These are phyloP conservation scores for Leishmania tarentolae DNA, from an alignment of 208 protist genomes.

Conservation along the genomic window DNA sequence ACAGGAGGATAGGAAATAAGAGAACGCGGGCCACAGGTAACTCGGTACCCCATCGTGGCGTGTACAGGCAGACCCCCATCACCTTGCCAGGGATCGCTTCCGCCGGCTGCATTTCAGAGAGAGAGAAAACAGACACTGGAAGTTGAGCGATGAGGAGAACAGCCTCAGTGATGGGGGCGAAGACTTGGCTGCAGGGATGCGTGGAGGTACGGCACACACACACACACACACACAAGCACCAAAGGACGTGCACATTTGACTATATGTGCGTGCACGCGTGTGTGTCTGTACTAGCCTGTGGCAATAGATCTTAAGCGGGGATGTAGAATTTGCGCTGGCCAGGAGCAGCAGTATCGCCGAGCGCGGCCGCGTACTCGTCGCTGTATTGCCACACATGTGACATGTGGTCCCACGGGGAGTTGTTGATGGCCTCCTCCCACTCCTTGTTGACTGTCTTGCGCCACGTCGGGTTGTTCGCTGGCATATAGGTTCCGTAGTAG, in stretches of 20 bases:
- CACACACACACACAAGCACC: neutral
- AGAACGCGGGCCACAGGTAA: neutral
- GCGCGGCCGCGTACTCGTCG: conserved; percentile 70
- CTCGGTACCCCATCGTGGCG: neutral
- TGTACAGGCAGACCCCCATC: neutral
- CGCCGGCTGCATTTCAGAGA: neutral
- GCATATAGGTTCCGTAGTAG: conserved; percentile 78
- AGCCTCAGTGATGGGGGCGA: neutral
- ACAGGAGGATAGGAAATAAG: neutral
- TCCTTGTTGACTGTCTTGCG: conserved; percentile 91
- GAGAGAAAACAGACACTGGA: too few species aligned
- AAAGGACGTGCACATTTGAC: neutral
- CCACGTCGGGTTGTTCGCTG: conserved; percentile 89
- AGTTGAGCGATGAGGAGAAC: neutral
- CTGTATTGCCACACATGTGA: conserved; percentile 91
- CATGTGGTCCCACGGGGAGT: conserved; percentile 90
- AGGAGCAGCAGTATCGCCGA: conserved; percentile 63
- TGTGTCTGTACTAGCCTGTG: neutral
- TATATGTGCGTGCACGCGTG: neutral
- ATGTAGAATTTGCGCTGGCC: conserved; percentile 82
- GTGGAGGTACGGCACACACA: neutral
- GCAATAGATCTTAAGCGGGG: conserved; percentile 21
- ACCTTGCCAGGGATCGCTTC: neutral
- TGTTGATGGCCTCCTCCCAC: conserved; percentile 92
- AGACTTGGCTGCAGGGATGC: neutral